Evolutionary conservation across 371 early-diverging fungal species (phyloP), one percentile per base, ranked within the genome.

Genomic region (Lichtheimia corymbifera): DNA sequence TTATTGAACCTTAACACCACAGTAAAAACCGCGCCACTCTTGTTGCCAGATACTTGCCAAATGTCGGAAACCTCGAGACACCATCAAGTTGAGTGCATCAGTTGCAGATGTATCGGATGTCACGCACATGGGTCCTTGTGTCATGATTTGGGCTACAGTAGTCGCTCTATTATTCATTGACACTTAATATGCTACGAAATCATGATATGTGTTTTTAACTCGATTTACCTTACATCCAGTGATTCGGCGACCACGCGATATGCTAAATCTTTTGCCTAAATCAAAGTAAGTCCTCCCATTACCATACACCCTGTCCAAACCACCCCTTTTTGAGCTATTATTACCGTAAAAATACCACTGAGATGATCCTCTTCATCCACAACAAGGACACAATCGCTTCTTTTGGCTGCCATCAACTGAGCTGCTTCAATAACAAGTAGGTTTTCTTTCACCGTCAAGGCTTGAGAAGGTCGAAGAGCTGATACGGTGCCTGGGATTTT

Each of bases 331-430:
- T 47, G n/a, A n/a, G 2, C 2, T 17, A 5, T 20, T 45, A 64
- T 63, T 74, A 73, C 76, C 25, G 99, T 98, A 68, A 98, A 91
- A 60, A 98, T 98, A 50, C 99, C 99, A 12, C 91, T 83, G 55
- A 98, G 82, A 58, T 93, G 91, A 61, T 96, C 92, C 25, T 96
- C 93, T 49, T 88, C 86, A 70, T 96, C 93, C 18, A 95, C 93
- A 13, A 94, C 94, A 11, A 97, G 83, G 59, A 91, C 94, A 70
- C 96, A 95, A 72, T 98, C 99, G 22, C 93, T 90, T 43, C 97
- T 82, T 80, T 95, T 97, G 42, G 97, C 97, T 42, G 99, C 97
- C 99, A 98, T 98, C 54, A 96, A 82, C 79, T 95, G 97, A 27
- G 97, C 93, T 0, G 96, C 99, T 68, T 97, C 96, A 51, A 92